These are phyloP conservation scores for Podila horticola DNA, from an alignment of 192 early-diverging fungal genomes.

Conservation along the genomic window DNA sequence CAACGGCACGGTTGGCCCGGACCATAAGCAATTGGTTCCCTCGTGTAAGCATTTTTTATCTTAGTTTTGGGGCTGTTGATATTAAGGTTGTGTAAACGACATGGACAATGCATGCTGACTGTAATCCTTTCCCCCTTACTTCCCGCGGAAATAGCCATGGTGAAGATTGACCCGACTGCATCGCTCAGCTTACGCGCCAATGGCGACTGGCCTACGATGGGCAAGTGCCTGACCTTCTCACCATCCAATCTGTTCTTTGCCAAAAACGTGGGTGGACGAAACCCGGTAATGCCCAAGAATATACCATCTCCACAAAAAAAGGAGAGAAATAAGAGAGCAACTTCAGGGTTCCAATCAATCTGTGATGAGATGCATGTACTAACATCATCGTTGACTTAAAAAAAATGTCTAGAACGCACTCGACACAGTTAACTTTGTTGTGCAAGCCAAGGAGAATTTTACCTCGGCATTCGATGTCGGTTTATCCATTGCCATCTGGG, in stretches of 20 bases:
- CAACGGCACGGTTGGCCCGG: conserved; percentile 2
- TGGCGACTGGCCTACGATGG: conserved; percentile 10
- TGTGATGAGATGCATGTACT: too few species aligned
- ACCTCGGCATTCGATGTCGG: neutral
- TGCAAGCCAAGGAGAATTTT: neutral
- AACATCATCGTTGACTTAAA: neutral
- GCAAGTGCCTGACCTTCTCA: conserved; percentile 21
- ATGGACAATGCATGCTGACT: neutral
- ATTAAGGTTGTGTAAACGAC: neutral
- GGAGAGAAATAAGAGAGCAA: too few species aligned
- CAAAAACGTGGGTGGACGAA: conserved; percentile 1
- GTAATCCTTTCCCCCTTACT: neutral
- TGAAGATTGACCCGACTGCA: conserved; percentile 7
- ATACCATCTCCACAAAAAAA: too few species aligned
- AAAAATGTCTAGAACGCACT: neutral
- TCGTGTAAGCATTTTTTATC: neutral
- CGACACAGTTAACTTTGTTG: conserved; percentile 12
- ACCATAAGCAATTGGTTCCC: neutral
- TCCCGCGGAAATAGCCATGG: neutral
- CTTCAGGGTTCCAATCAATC: too few species aligned
- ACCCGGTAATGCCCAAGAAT: conserved; percentile 5
- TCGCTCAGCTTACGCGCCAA: conserved; percentile 13
- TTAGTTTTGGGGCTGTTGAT: neutral
- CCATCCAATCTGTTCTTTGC: conserved; percentile 12
- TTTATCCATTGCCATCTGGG: conserved; percentile 30